Evolutionary conservation across 805 yeast species (phyloP), one percentile per base, ranked within the genome.

Genomic region (Starmerella bombicola): DNA sequence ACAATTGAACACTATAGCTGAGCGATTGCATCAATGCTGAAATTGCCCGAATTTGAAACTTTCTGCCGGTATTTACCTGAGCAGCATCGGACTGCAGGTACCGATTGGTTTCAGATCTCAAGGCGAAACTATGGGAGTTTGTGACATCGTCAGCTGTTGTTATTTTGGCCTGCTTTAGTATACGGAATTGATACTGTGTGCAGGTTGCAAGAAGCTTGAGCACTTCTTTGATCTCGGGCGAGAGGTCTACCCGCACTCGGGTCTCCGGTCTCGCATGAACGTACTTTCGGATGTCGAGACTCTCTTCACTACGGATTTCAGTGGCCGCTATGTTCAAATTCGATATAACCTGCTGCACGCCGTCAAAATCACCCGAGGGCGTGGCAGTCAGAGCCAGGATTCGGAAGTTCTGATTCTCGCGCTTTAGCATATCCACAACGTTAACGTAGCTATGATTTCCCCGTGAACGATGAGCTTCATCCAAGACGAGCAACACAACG

Each of bases 401-500:
- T 33, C 98, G 65, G 50, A 76, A 79, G 2, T 82, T 73, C 1
- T 73, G 67, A 45, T 74, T 77, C 55, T 74, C 76, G 38, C 82
- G 60, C 22, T 70, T 68, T 10, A 81, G 57, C 51, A 73, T 76
- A 47, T 73, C 66, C 2, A 81, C 82, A n/a, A 88, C 86, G 41
- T 80, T 79, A 35, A 78, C 78, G 54, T 88, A 88, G 1, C 97
- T 80, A 56, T 85, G 86, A 40, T 82, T 79, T 0, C 95, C 95
- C 38, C 78, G 78, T 0, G 96, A 85, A 36, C 95, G 66, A 59
- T 91, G 99, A 0, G 98, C 97, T 63, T 91, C 99, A 61, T 91
- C 99, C 19, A 91, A 69, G 2, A 91, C 88, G 33, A 93, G 52
- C 39, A 91, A 72, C 0, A 74, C 79, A 12, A 91, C 66, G 19